Base-by-base conservation (phyloP, 2,329 filamentous ascomycete genomes). In the Penicillium expansum region DNA sequence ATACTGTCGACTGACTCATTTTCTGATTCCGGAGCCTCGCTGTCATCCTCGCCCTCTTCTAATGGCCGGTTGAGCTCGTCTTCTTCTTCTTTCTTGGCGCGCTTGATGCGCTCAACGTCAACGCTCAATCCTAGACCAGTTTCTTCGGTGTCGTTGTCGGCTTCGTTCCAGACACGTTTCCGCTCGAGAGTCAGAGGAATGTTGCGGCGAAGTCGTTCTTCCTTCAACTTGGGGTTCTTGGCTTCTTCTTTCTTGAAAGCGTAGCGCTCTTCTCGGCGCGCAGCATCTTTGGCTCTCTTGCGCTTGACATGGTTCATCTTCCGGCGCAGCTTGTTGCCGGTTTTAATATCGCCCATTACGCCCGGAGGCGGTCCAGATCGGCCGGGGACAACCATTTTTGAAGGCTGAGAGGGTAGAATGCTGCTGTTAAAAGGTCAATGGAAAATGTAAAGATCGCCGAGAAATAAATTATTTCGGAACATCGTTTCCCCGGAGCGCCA, bases 151-250 rank as follows among this genome's bases (percentile, higher is more conserved):
- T 80, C 79, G 51, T 76, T 76, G 47, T 86, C 86, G 48, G 84
- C 83, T 51, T 92, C 87, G 67, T 97, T 92, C 91, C 91, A 97
- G 32, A 91, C 86, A 72, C 94, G 86, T 80, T 96, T 96, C 67
- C 86, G 85, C 67, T 97, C 92, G 56, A 96, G 82, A 0, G 91
- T 96, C 53, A 85, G 74, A 0, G 94, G 89, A 42, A 92, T 83
- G 77, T 96, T 96, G 64, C 83, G 85, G 58, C 86, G 86, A 59
- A 93, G 79, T 66, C 94, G 85, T 63, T 88, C 84, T 59, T 85
- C 85, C 64, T 86, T 86, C 58, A 96, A 76, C 57, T 85, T 83
- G 2, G 93, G 92, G 68, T 97, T 86, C 73, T 88, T 90, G 62
- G 88, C 84, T 76, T 99, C 94, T 69, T 92, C 90, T 76, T 89